phyloP scores from a whole-genome alignment of 2,329 filamentous ascomycete genomes.

The Aspergillus udagawae region DNA sequence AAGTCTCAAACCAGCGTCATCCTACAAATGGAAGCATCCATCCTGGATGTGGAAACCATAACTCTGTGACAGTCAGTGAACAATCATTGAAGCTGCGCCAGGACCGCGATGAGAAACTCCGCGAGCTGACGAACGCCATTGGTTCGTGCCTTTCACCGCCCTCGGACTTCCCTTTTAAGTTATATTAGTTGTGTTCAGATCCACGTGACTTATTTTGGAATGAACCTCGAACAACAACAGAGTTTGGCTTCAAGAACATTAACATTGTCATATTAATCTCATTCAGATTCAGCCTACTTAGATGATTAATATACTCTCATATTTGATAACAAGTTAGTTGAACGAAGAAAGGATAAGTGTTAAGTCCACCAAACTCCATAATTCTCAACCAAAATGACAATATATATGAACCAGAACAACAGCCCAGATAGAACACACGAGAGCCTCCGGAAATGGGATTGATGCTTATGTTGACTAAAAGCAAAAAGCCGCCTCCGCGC shows the following conservation, averaged over 20 bases:
- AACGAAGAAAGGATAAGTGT: not conserved
- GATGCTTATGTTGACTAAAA: not conserved
- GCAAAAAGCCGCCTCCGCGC: conserved; percentile 3
- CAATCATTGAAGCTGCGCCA: not conserved
- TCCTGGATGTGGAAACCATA: too few relatives aligned
- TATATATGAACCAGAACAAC: not conserved
- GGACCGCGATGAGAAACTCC: not conserved
- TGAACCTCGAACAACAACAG: not conserved
- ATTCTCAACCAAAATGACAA: not conserved
- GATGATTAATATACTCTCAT: not conserved
- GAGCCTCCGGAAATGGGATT: not conserved
- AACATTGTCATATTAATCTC: not conserved
- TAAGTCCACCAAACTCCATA: not conserved
- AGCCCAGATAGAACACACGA: not conserved
- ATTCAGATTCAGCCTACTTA: not conserved
- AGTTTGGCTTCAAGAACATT: not conserved
- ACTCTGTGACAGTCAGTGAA: not conserved
- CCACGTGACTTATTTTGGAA: not conserved
- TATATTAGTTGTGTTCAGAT: not conserved
- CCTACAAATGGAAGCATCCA: not conserved
- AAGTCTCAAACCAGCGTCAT: not conserved
- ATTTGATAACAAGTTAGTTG: not conserved
- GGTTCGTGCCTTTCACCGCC: conserved; percentile 3
- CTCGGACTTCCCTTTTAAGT: conserved; percentile 4
- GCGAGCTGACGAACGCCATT: conserved; percentile 1